These are phyloP conservation scores for Cryptosporidium baileyi DNA, from an alignment of 169 alveolate species.

Conservation along the genomic window DNA sequence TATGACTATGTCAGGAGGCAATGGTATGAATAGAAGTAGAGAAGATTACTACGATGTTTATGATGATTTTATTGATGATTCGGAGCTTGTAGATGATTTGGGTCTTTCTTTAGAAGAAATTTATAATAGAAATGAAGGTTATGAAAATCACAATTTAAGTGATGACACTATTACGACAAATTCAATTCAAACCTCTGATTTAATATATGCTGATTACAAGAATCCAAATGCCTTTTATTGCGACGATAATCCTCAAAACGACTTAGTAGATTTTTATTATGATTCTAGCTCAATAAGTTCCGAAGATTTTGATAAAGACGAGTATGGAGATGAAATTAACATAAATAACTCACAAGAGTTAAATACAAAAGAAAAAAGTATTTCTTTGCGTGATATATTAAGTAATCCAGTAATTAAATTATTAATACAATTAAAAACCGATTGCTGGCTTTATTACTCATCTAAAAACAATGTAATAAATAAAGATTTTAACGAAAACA, in stretches of 20 bases:
- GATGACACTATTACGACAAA: constrained; percentile 13
- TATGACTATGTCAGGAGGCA: constrained; percentile 60
- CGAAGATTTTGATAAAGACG: not conserved
- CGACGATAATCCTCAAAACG: constrained; percentile 48
- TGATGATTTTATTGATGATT: constrained; percentile 66
- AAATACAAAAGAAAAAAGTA: not conserved
- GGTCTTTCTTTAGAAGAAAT: constrained; percentile 60
- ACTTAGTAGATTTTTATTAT: constrained; percentile 20
- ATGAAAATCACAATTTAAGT: not conserved
- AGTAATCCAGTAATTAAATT: constrained; percentile 30
- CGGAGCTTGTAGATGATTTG: constrained; percentile 63
- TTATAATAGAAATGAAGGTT: constrained; percentile 15
- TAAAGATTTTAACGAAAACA: not conserved
- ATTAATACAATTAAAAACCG: constrained; percentile 31
- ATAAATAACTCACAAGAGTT: not conserved
- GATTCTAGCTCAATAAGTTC: not conserved
- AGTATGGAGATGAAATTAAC: not conserved
- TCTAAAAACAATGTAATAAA: not conserved
- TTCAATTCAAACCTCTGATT: constrained; percentile 57
- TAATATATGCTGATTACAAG: constrained; percentile 43
- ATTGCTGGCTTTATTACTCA: constrained; percentile 53
- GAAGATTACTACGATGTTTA: constrained; percentile 68
- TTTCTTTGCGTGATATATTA: constrained; percentile 32
- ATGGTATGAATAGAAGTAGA: constrained; percentile 37
- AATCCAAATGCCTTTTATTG: constrained; percentile 50